A percentile compares a stretch with the other conserved stretches of the same genome.
Evolutionary conservation across 352 stramenopile genomes (phyloP).

Genomic region (Phytophthora colocasiae): DNA sequence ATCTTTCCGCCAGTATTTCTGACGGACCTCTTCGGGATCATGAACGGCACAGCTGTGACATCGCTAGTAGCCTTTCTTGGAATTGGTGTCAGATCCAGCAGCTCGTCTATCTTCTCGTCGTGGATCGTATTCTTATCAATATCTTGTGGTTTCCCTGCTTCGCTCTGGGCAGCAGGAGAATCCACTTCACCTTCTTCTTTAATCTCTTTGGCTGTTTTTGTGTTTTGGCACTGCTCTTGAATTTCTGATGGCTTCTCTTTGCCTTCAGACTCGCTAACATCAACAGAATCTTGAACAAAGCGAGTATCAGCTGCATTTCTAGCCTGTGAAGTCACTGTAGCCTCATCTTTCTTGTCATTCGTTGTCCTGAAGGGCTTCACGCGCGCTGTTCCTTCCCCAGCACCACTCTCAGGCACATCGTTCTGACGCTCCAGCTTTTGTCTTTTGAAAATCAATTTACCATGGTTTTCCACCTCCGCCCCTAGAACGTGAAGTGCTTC

Average conservation of each 20-base stretch:
- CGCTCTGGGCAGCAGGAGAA: neutral
- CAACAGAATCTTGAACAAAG: neutral
- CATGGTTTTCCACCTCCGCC: neutral
- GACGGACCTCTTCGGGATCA: constrained; percentile 30
- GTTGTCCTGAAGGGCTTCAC: neutral
- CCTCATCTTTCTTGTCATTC: neutral
- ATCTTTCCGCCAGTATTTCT: neutral
- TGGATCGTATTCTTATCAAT: neutral
- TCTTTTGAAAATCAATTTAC: constrained; percentile 2
- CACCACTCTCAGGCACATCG: neutral
- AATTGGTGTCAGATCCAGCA: constrained; percentile 29
- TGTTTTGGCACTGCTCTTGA: neutral
- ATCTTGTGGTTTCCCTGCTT: constrained; percentile 19
- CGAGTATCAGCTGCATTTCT: neutral
- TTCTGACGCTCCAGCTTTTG: constrained; percentile 3
- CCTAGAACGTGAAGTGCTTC: neutral
- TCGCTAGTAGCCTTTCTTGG: constrained; percentile 20
- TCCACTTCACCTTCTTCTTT: constrained; percentile 25
- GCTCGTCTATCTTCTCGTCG: constrained; percentile 4
- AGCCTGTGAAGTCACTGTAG: neutral
- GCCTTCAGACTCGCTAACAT: neutral
- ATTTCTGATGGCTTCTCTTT: neutral
- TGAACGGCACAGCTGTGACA: constrained; percentile 13
- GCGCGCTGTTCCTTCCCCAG: neutral
- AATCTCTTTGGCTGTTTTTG: neutral